Conservation (phyloP, 2,329 filamentous ascomycete genomes). For the Calonectria pseudoturangicola region DNA sequence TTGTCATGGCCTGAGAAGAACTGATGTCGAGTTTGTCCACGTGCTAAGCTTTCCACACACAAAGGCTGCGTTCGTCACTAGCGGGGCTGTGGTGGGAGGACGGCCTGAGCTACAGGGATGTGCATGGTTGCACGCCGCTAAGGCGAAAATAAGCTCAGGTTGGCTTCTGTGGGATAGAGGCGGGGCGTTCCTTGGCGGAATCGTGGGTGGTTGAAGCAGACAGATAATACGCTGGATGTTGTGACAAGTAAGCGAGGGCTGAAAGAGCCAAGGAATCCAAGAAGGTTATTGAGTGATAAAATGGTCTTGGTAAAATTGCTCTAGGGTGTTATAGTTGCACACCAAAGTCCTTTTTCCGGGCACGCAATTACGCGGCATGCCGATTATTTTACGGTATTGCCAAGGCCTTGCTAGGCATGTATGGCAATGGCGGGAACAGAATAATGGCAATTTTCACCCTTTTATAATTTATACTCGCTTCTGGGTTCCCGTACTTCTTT, state of each 20-base stretch:
- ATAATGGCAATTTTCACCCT: too few species aligned
- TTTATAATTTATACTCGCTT: too few species aligned
- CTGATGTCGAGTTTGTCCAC: slow-evolving; percentile 10
- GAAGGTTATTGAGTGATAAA: neutral
- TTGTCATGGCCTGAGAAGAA: slow-evolving; percentile 3
- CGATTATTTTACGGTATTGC: neutral
- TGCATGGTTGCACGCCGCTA: slow-evolving; percentile 3
- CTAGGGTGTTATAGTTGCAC: neutral
- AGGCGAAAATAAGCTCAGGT: slow-evolving; percentile 12
- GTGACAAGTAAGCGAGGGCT: neutral
- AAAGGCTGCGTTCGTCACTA: slow-evolving; percentile 3
- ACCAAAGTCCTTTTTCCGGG: neutral
- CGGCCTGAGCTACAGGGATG: slow-evolving; percentile 1
- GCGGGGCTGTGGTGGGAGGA: slow-evolving; percentile 2
- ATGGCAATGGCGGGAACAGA: neutral
- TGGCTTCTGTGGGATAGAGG: slow-evolving; percentile 14
- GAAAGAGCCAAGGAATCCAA: slow-evolving; percentile 8
- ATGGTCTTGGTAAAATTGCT: neutral
- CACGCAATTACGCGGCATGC: too few species aligned
- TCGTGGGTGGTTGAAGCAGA: neutral
- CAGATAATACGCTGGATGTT: neutral
- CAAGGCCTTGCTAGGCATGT: neutral
- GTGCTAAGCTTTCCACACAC: neutral
- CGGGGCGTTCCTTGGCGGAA: slow-evolving; percentile 18
- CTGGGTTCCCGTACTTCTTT: too few species aligned